Base-by-base conservation (phyloP, 495 filamentous ascomycete species). In the Penicillium canescens region DNA sequence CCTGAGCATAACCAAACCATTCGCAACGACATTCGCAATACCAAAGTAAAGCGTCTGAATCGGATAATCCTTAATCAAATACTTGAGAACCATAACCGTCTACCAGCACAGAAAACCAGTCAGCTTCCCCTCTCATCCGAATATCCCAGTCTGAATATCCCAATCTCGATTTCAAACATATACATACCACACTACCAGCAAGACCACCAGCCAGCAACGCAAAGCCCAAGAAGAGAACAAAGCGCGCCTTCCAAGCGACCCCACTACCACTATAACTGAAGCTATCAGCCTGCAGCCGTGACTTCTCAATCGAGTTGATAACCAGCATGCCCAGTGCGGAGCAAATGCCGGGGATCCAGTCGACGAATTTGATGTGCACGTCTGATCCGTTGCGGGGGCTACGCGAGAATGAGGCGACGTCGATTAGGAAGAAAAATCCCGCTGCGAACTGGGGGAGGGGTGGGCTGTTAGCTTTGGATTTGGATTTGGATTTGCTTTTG, bases 291-390 rank as follows among this genome's bases (percentile, higher is more conserved):
- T 85, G 87, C 61, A 99, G 76, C 16, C 92, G 80, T 11, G 86
- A 82, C 78, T 98, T 98, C 69, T 99, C 95, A 60, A 99, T 96
- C 51, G 85, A 90, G 79, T 98, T 99, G 83, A 99, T 98, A 54
- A 98, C 91, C 7, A 98, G 87, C 95, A 98, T 98, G 42, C 95
- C 95, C 18, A 98, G 82, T 44, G 85, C 81, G 41, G 84, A 89
- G 78, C 96, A 99, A 77, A 99, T 96, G 50, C 91, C 86, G 18
- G 95, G 95, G 59, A 99, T 90, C 95, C 95, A 99, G 81, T 99
- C 95, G 63, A 98, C 82, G 72, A 98, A 97, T 68, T 82, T 92
- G 64, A 99, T 85, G 78, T 99, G 92, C 46, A 96, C 82, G 68
- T 84, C 71, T 16, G 88, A 88, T 46, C 81, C 85, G 76, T 96